Conservation (phyloP, 148 eudicot species). For the Vaccinium macrocarpon region DNA sequence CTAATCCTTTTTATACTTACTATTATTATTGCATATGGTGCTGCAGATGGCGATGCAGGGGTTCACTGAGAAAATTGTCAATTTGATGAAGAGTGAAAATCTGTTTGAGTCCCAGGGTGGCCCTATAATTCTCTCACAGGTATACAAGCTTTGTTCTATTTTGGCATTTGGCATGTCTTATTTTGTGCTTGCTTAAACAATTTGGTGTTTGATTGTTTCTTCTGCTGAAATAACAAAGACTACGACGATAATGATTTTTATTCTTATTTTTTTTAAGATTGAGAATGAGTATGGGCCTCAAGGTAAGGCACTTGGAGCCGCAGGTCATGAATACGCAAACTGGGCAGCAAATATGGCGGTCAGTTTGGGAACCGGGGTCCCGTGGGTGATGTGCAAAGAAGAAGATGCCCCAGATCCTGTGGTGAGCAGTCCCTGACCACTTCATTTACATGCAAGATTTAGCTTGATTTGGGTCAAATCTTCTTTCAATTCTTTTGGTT, state of each 20-base stretch:
- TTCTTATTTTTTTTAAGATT: slow-evolving; percentile 19
- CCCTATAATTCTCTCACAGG: slow-evolving; percentile 92
- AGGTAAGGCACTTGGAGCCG: slow-evolving; percentile 20
- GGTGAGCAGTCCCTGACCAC: slow-evolving; percentile 12
- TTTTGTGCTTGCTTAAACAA: background rate
- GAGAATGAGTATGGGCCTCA: slow-evolving; percentile 35
- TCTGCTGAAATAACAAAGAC: background rate
- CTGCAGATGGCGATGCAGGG: slow-evolving; percentile 77
- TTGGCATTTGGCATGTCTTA: background rate
- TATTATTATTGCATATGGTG: background rate
- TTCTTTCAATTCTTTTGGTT: background rate
- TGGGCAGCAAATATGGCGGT: slow-evolving; percentile 38
- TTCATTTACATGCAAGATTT: background rate
- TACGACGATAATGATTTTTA: background rate
- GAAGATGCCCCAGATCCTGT: slow-evolving; percentile 32
- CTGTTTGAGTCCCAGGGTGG: slow-evolving; percentile 88
- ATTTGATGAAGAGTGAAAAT: slow-evolving; percentile 66
- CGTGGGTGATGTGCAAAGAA: slow-evolving; percentile 40
- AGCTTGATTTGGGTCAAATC: background rate
- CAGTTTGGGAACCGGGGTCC: slow-evolving; percentile 29
- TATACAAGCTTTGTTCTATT: slow-evolving; percentile 16
- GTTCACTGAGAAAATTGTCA: slow-evolving; percentile 74
- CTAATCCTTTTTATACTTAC: background rate
- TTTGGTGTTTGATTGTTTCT: background rate
- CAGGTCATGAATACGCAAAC: slow-evolving; percentile 21